Conservation (phyloP, 1,284 basidiomycete species). For the Serendipita sp. region DNA sequence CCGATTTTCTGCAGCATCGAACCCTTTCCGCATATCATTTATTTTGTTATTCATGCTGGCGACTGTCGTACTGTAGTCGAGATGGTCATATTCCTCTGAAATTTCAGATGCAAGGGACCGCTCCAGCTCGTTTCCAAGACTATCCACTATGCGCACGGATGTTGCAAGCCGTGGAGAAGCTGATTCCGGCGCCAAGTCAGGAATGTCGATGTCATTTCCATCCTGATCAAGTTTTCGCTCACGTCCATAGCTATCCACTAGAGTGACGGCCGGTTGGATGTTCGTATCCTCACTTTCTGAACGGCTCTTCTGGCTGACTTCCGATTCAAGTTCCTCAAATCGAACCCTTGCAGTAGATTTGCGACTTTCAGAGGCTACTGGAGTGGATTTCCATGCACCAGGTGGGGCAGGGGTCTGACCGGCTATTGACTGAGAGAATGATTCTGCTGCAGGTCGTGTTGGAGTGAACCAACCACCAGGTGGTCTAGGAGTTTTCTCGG, state of each 20-base stretch:
- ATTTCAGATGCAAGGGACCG: conserved; percentile 3
- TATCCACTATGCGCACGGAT: not conserved
- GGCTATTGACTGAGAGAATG: not conserved
- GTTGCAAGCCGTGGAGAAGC: not conserved
- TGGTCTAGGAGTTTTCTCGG: not conserved
- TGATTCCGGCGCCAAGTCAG: not conserved
- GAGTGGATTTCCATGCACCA: not conserved
- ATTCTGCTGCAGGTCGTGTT: not conserved
- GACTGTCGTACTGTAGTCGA: not conserved
- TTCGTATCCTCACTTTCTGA: not conserved
- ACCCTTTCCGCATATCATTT: not conserved
- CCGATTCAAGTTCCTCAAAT: not conserved
- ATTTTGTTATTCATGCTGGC: not conserved
- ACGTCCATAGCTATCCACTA: conserved; percentile 2
- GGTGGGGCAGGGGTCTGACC: not conserved
- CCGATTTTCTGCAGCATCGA: not conserved
- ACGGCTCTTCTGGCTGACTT: not conserved
- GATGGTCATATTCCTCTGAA: not conserved
- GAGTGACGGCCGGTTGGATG: not conserved
- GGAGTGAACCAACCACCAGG: conserved; percentile 6
- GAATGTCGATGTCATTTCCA: not conserved
- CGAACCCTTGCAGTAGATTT: not conserved
- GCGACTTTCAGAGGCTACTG: not conserved
- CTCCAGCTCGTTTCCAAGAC: conserved; percentile 3
- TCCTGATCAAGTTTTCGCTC: not conserved